Conservation (phyloP, 2,329 filamentous ascomycete genomes). For the Sclerotinia glacialis region DNA sequence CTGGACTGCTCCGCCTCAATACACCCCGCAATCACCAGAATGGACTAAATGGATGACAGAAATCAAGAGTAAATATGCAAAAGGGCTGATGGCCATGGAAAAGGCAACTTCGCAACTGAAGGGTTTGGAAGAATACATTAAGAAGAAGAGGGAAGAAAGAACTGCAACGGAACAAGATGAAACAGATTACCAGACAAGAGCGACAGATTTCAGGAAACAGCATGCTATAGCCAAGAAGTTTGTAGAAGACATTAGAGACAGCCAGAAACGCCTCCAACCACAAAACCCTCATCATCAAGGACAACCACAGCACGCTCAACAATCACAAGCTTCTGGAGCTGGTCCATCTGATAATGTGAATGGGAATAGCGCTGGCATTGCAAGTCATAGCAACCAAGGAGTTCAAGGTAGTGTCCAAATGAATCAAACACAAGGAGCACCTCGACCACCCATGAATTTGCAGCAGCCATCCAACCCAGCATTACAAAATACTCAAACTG, state of each 20-base stretch:
- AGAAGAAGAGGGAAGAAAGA: constrained; percentile 46
- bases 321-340: constrained; percentile 26
- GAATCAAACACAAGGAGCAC: constrained; percentile 28
- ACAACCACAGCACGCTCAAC: constrained; percentile 7
- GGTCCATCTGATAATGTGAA: not conserved
- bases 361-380: not conserved
- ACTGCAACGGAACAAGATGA: constrained; percentile 49
- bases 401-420: constrained; percentile 26
- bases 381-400: constrained; percentile 9
- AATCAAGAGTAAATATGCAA: constrained; percentile 47
- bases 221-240: constrained; percentile 49
- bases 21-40: constrained; percentile 45
- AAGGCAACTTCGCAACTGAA: constrained; percentile 43
- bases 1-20: constrained; percentile 46
- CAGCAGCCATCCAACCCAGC: constrained; percentile 36
- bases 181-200: constrained; percentile 46
- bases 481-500: constrained; percentile 37
- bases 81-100: constrained; percentile 52
- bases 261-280: constrained; percentile 33
- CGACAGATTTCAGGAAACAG: constrained; percentile 46
- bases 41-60: constrained; percentile 50
- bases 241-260: constrained; percentile 48
- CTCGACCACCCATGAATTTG: constrained; percentile 35
- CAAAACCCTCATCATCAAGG: constrained; percentile 13
- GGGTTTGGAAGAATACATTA: constrained; percentile 45